phyloP scores from a whole-genome alignment of 768 basidiomycete species.

The Xerocomellus intermedius region DNA sequence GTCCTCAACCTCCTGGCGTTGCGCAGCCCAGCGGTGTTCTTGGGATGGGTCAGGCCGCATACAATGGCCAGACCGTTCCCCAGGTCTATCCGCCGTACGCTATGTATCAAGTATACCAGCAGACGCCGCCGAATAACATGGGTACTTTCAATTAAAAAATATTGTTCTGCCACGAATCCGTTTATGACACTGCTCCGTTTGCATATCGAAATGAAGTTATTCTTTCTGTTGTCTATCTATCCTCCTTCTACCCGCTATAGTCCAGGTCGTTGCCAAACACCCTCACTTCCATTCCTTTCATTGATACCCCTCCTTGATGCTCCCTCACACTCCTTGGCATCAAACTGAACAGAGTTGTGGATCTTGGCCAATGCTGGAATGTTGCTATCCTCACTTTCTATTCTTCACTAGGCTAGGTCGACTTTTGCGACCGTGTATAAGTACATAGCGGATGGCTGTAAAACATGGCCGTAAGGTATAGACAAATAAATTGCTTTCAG shows the following conservation, averaged over 20 bases:
- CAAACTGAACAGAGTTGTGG: constrained; percentile 23
- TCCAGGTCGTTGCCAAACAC: constrained; percentile 27
- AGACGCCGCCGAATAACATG: constrained; percentile 70
- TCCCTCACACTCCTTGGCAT: constrained; percentile 25
- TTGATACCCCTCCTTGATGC: constrained; percentile 29
- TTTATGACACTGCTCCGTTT: constrained; percentile 43
- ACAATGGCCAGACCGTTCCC: constrained; percentile 59
- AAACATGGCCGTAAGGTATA: constrained; percentile 35
- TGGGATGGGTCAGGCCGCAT: constrained; percentile 66
- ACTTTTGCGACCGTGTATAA: constrained; percentile 37
- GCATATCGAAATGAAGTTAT: constrained; percentile 33
- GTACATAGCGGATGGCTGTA: constrained; percentile 40
- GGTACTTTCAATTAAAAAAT: constrained; percentile 65
- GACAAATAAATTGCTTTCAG: constrained; percentile 26
- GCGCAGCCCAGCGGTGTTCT: constrained; percentile 55
- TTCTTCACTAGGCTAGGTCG: constrained; percentile 31
- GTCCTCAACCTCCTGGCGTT: constrained; percentile 59
- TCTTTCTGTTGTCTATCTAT: constrained; percentile 35
- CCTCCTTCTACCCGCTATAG: constrained; percentile 20
- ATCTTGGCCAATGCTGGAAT: constrained; percentile 32
- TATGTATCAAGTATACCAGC: constrained; percentile 82
- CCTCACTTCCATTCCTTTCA: constrained; percentile 25
- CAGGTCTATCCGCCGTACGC: constrained; percentile 71
- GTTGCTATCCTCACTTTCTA: constrained; percentile 31
- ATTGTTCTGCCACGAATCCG: constrained; percentile 25